Conservation (phyloP, 192 early-diverging fungal species). For the Coemansia sp. region DNA sequence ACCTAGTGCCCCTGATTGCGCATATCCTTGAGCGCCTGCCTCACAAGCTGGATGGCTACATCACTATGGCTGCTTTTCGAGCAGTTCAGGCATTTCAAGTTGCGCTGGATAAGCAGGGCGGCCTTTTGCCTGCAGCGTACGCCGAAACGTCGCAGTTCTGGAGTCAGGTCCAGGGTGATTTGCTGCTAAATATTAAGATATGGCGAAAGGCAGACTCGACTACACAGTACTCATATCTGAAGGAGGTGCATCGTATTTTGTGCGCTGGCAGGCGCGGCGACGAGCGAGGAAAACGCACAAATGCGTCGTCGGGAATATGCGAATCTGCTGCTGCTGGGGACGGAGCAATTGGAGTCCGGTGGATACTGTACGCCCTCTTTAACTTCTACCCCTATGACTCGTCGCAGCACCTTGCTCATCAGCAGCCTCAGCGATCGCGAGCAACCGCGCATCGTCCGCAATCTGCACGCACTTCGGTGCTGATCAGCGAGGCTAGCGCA, state of each 20-base stretch:
- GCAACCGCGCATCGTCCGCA: slow-evolving; percentile 5
- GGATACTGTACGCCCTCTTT: slow-evolving; percentile 41
- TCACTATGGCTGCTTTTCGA: slow-evolving; percentile 31
- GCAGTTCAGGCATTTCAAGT: slow-evolving; percentile 39
- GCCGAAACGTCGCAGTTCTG: slow-evolving; percentile 26
- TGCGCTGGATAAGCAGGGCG: slow-evolving; percentile 41
- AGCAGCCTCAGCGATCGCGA: slow-evolving; percentile 16
- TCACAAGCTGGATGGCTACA: slow-evolving; percentile 9
- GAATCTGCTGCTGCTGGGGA: slow-evolving; percentile 9
- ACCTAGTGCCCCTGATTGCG: slow-evolving; percentile 27
- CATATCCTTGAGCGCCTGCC: slow-evolving; percentile 24
- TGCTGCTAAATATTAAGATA: slow-evolving; percentile 35
- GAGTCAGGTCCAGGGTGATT: slow-evolving; percentile 34
- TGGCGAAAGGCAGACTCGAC: slow-evolving; percentile 28
- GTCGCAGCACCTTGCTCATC: slow-evolving; percentile 35
- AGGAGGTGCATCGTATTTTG: slow-evolving; percentile 19
- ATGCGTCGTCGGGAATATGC: slow-evolving; percentile 28
- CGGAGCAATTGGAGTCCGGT: slow-evolving; percentile 25
- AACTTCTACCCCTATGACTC: slow-evolving; percentile 48
- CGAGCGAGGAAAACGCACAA: slow-evolving; percentile 27
- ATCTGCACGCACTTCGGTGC: slow-evolving; percentile 10
- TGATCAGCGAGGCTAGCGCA: slow-evolving; percentile 1
- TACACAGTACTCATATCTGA: slow-evolving; percentile 30
- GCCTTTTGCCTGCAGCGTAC: slow-evolving; percentile 19
- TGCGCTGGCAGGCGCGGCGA: slow-evolving; percentile 30